A percentile compares a stretch with the other conserved stretches of the same genome.
Conservation (phyloP, 2,329 filamentous ascomycete genomes). For the Nannizzia gypsea region DNA sequence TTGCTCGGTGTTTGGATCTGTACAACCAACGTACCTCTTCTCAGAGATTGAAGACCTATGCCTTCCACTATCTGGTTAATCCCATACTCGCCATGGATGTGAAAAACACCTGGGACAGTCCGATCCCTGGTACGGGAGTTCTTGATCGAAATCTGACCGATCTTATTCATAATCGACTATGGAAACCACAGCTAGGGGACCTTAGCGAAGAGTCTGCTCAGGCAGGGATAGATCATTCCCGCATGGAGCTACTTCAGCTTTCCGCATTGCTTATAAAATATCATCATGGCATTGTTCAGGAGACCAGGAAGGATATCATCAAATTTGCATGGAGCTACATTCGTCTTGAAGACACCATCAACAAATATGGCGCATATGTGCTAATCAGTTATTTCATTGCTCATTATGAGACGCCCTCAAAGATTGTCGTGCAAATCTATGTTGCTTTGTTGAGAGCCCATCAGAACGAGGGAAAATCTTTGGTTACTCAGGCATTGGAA, state of each 20-base stretch:
- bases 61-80: slow-evolving; percentile 85
- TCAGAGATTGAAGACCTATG: slow-evolving; percentile 85
- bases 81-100: slow-evolving; percentile 95
- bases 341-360: slow-evolving; percentile 94
- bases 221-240: slow-evolving; percentile 82
- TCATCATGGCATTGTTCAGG: slow-evolving; percentile 74
- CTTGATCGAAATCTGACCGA: slow-evolving; percentile 83
- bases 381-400: slow-evolving; percentile 96
- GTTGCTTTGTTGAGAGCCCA: slow-evolving; percentile 81
- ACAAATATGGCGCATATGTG: slow-evolving; percentile 96
- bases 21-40: slow-evolving; percentile 68
- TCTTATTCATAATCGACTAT: slow-evolving; percentile 80
- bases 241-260: slow-evolving; percentile 90
- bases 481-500: slow-evolving; percentile 90
- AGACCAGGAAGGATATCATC: slow-evolving; percentile 93
- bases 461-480: slow-evolving; percentile 80
- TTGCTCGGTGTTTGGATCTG: slow-evolving; percentile 75
- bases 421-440: slow-evolving; percentile 94
- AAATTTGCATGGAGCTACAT: slow-evolving; percentile 99
- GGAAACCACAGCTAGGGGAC: slow-evolving; percentile 79
- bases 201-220: slow-evolving; percentile 71
- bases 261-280: slow-evolving; percentile 95
- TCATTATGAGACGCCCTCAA: slow-evolving; percentile 88
- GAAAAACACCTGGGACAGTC: slow-evolving; percentile 61
- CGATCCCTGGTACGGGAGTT: slow-evolving; percentile 52